These are phyloP conservation scores for Yarrowia sp. DNA, from an alignment of 805 yeast species.

Conservation along the genomic window DNA sequence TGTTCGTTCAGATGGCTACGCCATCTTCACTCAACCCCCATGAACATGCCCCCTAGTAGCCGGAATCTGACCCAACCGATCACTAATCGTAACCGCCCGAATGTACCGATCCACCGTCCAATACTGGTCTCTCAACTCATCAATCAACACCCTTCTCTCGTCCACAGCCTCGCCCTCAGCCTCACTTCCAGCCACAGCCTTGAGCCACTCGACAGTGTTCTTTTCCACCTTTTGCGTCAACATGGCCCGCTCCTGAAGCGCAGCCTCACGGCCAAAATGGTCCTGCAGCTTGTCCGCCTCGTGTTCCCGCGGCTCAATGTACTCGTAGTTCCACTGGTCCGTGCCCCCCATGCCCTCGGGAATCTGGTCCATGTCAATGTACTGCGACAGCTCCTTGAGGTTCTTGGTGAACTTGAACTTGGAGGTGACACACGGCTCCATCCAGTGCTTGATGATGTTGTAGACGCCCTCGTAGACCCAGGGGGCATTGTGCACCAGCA, in stretches of 20 bases:
- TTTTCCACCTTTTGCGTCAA: constrained; percentile 6
- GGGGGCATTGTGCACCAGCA: constrained; percentile 77
- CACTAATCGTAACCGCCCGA: background rate
- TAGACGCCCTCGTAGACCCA: constrained; percentile 84
- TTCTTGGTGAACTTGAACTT: constrained; percentile 70
- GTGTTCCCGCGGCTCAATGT: constrained; percentile 50
- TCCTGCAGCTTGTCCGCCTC: constrained; percentile 41
- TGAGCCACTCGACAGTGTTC: background rate
- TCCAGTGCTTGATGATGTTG: constrained; percentile 76
- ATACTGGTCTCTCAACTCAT: constrained; percentile 8
- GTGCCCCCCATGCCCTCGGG: constrained; percentile 65
- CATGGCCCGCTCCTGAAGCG: constrained; percentile 1
- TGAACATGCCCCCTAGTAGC: background rate
- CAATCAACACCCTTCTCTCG: background rate
- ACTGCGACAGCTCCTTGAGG: constrained; percentile 53
- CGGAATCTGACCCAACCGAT: constrained; percentile 6
- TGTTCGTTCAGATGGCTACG: background rate
- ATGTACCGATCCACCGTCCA: constrained; percentile 11
- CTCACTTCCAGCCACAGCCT: background rate
- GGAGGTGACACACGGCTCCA: constrained; percentile 81
- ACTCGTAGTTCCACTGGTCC: constrained; percentile 50
- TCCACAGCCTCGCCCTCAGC: background rate
- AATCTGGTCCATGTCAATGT: constrained; percentile 50
- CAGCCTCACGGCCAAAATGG: constrained; percentile 4
- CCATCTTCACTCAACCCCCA: background rate